phyloP scores from a whole-genome alignment of 306 rosid genomes.

The Inga laurina region DNA sequence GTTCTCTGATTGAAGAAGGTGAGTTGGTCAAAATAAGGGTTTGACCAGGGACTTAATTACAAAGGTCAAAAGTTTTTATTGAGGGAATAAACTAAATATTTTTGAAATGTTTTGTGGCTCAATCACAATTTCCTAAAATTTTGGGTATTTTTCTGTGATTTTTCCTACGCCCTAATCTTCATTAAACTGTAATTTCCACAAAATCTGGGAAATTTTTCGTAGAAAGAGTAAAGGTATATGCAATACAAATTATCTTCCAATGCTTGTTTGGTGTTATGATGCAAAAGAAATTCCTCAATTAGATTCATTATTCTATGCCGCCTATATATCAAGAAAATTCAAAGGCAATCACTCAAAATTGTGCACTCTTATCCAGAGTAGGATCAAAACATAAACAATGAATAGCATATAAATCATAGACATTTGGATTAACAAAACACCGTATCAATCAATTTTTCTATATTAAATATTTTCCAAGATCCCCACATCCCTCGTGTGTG shows the following conservation, averaged over 20 bases:
- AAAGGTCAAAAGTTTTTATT: too few species aligned
- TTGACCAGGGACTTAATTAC: too few species aligned
- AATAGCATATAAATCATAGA: not conserved
- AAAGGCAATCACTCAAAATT: not conserved
- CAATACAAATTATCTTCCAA: slow-evolving; percentile 26
- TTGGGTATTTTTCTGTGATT: too few species aligned
- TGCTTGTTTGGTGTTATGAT: not conserved
- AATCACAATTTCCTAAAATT: too few species aligned
- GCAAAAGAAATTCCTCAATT: not conserved
- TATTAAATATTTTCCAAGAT: not conserved
- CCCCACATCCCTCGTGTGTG: not conserved
- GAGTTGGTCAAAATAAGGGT: too few species aligned
- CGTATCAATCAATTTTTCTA: not conserved
- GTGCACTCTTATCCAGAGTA: not conserved
- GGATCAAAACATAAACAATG: not conserved
- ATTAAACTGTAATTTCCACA: too few species aligned
- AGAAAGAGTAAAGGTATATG: slow-evolving; percentile 68
- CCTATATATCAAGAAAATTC: not conserved
- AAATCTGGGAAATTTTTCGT: slow-evolving; percentile 40
- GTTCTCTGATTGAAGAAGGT: too few species aligned
- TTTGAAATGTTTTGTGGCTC: too few species aligned
- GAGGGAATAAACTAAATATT: too few species aligned
- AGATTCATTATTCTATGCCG: slow-evolving; percentile 1
- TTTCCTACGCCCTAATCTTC: too few species aligned
- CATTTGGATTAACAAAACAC: slow-evolving; percentile 4